phyloP scores from a whole-genome alignment of 129 eudicot genomes.

The Erigeron canadensis region DNA sequence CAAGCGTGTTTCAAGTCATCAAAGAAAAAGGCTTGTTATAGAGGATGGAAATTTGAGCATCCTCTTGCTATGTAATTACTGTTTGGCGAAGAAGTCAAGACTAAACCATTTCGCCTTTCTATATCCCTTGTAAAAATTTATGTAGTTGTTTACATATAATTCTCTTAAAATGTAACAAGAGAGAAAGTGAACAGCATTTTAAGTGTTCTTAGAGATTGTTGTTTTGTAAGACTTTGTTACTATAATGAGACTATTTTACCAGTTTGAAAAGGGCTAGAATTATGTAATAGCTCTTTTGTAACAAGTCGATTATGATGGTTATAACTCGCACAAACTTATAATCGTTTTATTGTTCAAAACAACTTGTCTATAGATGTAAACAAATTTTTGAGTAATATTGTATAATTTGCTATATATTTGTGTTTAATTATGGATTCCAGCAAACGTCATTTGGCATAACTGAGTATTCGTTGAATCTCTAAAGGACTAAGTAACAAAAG shows the following conservation, averaged over 20 bases:
- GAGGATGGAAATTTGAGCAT: constrained; percentile 22
- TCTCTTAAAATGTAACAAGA: constrained; percentile 23
- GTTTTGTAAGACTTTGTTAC: constrained; percentile 21
- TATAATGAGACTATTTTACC: constrained; percentile 11
- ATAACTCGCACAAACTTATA: neutral
- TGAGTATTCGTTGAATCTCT: no score
- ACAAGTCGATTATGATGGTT: constrained; percentile 10
- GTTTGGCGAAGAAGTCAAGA: constrained; percentile 12
- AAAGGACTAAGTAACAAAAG: no score
- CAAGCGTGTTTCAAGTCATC: constrained; percentile 40
- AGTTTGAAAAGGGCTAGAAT: neutral
- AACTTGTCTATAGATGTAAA: neutral
- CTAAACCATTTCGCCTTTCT: constrained; percentile 10
- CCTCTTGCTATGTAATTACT: constrained; percentile 42
- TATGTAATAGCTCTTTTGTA: constrained; percentile 10
- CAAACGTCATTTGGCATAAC: neutral
- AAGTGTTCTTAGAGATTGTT: constrained; percentile 9
- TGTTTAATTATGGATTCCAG: neutral
- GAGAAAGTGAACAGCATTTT: constrained; percentile 27
- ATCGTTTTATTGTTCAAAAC: neutral
- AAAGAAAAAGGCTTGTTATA: constrained; percentile 31
- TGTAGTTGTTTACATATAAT: constrained; percentile 24
- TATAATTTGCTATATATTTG: neutral
- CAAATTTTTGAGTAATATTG: neutral
- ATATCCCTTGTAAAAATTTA: constrained; percentile 24